Evolutionary conservation across 164 flowering plant species (phyloP), one percentile per base, ranked within the genome.

Genomic region (Berberis thunbergii): DNA sequence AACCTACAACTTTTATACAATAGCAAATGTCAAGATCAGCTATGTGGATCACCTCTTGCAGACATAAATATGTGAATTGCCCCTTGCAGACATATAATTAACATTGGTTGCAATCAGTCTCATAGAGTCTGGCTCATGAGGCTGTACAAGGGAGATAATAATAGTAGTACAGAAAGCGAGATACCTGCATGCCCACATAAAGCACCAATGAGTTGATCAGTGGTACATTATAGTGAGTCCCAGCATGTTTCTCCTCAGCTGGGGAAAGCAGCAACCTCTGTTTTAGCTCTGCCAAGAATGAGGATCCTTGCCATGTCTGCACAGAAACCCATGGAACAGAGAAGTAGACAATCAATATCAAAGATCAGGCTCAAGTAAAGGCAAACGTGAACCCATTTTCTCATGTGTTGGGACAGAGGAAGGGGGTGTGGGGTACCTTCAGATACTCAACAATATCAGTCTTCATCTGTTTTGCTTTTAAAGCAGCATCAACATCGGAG

Each of bases 121-220:
- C 26, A 26, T 26, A 26, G 26, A 26, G 26, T 26, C 26, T 26
- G 26, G 26, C 26, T 26, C 26, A 26, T 26, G 26, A 26, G 26
- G 26, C 26, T 26, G 26, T 26, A 26, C 26, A 26, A 26, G 26
- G 26, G 26, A 26, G 26, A 26, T 26, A 26, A 26, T 4, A 26
- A 52, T 52, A 11, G 54, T 10, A 52, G n/a, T 38, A 41, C 48
- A 12, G 61, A 55, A 41, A 9, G 49, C 50, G 4, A 7, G 0
- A 5, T 76, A 95, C 99, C 96, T 95, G 98, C 87, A 91, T 91
- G 60, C 99, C 99, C 57, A 87, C 87, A 70, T 91, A 91, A 40
- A 95, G 97, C 60, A 95, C 99, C 70, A 95, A 92, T 43, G 99
- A 91, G 72, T 95, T 95, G 57, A 95, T 84, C 73, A 95, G 75